Percentiles rank a stretch among this genome's conserved stretches.
These are phyloP conservation scores for Trichoderma lentiforme DNA, from an alignment of 2,329 filamentous ascomycete species.

Conservation along the genomic window DNA sequence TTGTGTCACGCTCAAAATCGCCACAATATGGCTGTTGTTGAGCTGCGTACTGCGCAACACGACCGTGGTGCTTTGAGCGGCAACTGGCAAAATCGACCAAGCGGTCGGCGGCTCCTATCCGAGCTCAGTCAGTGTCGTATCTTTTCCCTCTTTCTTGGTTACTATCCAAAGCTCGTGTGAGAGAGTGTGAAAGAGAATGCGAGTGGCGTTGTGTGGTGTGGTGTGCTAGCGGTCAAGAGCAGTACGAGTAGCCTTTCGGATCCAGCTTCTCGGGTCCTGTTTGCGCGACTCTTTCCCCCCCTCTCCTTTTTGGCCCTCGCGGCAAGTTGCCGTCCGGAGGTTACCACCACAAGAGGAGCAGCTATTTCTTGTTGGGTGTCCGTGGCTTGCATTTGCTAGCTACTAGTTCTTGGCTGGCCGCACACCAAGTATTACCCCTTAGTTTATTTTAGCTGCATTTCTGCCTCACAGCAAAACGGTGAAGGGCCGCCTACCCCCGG, in stretches of 20 bases:
- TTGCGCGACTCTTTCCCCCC: background rate
- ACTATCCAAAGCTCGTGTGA: background rate
- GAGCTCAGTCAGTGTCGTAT: background rate
- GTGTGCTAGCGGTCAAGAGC: background rate
- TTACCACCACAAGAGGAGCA: background rate
- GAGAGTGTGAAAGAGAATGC: background rate
- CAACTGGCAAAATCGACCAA: background rate
- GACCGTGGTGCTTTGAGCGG: background rate
- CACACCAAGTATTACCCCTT: background rate
- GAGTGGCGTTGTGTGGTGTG: background rate
- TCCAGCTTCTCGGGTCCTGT: conserved; percentile 14
- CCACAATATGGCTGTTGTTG: background rate
- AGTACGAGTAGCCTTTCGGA: background rate
- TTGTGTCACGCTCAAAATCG: background rate
- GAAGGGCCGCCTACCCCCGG: background rate
- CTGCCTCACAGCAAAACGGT: background rate
- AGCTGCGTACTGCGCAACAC: background rate
- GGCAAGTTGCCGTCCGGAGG: background rate
- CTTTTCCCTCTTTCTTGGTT: background rate
- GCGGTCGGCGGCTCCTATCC: background rate
- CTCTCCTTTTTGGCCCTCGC: background rate
- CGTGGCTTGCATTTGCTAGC: background rate
- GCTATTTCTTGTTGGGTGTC: background rate
- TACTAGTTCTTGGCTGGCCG: background rate
- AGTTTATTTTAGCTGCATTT: background rate